phyloP scores from a whole-genome alignment of 1,284 basidiomycete genomes.

The Puccinia hordei region DNA sequence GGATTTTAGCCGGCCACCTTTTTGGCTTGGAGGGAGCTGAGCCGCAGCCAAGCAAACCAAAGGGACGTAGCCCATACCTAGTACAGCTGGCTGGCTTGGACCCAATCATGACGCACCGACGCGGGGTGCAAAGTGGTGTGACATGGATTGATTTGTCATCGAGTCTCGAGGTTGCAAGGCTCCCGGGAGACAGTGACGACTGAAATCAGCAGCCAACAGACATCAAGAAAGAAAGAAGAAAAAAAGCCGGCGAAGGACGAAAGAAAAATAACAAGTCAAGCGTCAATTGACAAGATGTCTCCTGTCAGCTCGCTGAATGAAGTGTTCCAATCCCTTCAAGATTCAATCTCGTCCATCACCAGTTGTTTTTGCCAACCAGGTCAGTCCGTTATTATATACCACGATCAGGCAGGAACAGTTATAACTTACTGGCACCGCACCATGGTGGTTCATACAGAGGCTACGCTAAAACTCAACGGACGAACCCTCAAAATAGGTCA shows the following conservation, averaged over 20 bases:
- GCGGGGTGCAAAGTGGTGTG: neutral
- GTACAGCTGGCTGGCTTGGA: neutral
- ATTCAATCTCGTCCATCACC: constrained; percentile 41
- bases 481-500: constrained; percentile 39
- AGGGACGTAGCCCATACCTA: too few relatives aligned
- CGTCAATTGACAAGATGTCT: neutral
- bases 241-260: neutral
- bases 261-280: neutral
- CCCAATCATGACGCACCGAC: neutral
- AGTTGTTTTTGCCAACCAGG: constrained; percentile 48
- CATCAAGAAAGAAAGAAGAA: too few relatives aligned
- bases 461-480: constrained; percentile 44
- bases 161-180: constrained; percentile 1
- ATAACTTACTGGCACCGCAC: too few relatives aligned
- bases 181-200: neutral
- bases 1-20: too few relatives aligned
- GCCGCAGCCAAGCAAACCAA: too few relatives aligned
- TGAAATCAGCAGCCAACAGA: neutral
- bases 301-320: constrained; percentile 6
- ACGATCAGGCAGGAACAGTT: too few relatives aligned
- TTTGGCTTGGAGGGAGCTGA: too few relatives aligned
- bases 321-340: constrained; percentile 28
- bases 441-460: too few relatives aligned
- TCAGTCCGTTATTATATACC: neutral
- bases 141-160: too few relatives aligned